These are phyloP conservation scores for Camellia sinensis DNA, from an alignment of 148 eudicot genomes.

Conservation along the genomic window DNA sequence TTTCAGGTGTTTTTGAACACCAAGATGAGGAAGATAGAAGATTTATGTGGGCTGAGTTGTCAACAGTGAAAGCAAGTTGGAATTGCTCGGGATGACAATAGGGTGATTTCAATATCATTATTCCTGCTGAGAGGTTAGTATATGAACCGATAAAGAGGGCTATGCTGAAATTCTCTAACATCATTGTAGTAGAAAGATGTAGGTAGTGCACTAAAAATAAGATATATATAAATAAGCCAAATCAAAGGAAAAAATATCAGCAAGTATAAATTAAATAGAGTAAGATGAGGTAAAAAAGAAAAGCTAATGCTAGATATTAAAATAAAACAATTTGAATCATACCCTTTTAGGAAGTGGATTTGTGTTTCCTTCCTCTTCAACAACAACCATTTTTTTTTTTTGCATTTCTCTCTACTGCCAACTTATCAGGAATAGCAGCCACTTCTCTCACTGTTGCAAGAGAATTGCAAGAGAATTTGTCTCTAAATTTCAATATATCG, in stretches of 20 bases:
- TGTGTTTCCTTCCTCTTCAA: constrained; percentile 35
- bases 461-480: too few relatives aligned
- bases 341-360: constrained; percentile 42
- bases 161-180: too few relatives aligned
- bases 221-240: background rate
- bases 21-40: too few relatives aligned
- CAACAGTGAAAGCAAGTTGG: too few relatives aligned
- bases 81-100: too few relatives aligned
- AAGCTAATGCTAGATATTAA: too few relatives aligned
- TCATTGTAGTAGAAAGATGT: background rate
- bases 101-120: too few relatives aligned
- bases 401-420: constrained; percentile 24
- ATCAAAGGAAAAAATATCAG: background rate
- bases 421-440: constrained; percentile 25
- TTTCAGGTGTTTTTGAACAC: too few relatives aligned
- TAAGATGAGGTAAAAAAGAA: background rate
- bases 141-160: too few relatives aligned
- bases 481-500: too few relatives aligned
- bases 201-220: background rate
- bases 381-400: constrained; percentile 24
- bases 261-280: background rate
- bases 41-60: too few relatives aligned
- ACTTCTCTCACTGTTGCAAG: constrained; percentile 17
- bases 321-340: background rate
- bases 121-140: background rate